Evolutionary conservation across 164 flowering plant species (phyloP).

Genomic region (Nymphaea thermarum): DNA sequence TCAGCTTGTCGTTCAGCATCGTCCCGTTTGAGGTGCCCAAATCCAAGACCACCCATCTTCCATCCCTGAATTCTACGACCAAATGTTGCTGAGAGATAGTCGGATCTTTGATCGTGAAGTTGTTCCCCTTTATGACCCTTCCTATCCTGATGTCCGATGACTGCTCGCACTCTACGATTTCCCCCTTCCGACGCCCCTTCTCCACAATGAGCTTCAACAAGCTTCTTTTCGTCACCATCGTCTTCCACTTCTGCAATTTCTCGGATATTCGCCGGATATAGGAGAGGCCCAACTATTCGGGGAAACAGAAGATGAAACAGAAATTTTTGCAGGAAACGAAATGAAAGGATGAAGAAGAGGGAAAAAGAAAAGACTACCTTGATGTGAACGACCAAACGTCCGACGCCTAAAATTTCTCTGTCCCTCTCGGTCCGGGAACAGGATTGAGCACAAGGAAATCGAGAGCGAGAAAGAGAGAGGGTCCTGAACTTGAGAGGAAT

Average conservation of each 20-base stretch:
- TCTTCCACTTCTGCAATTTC: background rate
- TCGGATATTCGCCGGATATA: too few relatives aligned
- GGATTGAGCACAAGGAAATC: too few relatives aligned
- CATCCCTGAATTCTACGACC: background rate
- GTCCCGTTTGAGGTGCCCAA: conserved; percentile 8
- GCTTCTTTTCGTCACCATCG: background rate
- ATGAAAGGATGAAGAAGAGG: too few relatives aligned
- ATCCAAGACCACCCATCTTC: conserved; percentile 4
- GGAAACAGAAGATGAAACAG: too few relatives aligned
- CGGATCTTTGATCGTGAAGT: conserved; percentile 5
- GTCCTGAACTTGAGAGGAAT: too few relatives aligned
- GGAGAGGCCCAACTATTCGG: too few relatives aligned
- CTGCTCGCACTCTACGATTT: conserved; percentile 1
- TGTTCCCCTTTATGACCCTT: conserved; percentile 6
- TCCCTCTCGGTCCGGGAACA: too few relatives aligned
- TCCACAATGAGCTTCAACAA: conserved; percentile 1
- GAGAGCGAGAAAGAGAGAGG: too few relatives aligned
- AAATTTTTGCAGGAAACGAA: too few relatives aligned
- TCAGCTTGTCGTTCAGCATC: background rate
- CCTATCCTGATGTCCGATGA: conserved; percentile 3
- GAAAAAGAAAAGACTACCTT: too few relatives aligned
- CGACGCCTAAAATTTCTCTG: too few relatives aligned
- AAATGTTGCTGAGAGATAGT: conserved; percentile 5
- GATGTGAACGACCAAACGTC: too few relatives aligned
- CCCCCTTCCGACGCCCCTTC: conserved; percentile 4